Evolutionary conservation across 352 stramenopile species (phyloP).

Genomic region (Phytophthora macrochlamydospora): DNA sequence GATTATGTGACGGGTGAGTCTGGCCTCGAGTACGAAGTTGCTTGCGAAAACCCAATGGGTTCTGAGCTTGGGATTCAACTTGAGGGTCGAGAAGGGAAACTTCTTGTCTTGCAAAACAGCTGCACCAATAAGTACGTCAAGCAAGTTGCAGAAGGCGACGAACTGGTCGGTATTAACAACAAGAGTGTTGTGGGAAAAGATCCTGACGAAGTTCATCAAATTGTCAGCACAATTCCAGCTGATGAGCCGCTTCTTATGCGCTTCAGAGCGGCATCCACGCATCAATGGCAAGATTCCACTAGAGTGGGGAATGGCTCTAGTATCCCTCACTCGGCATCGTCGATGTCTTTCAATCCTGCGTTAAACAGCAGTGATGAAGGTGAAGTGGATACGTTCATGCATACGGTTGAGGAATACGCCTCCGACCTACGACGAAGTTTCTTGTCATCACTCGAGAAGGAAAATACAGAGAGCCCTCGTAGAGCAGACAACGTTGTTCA

Average conservation of each 20-base stretch:
- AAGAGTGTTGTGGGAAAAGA: constrained; percentile 47
- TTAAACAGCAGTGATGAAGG: constrained; percentile 12
- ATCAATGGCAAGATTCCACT: constrained; percentile 17
- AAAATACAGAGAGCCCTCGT: constrained; percentile 26
- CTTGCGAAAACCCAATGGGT: constrained; percentile 41
- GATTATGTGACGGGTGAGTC: constrained; percentile 72
- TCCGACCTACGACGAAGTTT: constrained; percentile 43
- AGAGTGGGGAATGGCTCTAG: constrained; percentile 10
- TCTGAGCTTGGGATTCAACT: constrained; percentile 53
- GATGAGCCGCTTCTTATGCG: constrained; percentile 48
- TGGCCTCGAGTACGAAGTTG: constrained; percentile 72
- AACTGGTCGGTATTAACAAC: constrained; percentile 72
- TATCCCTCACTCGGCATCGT: constrained; percentile 15
- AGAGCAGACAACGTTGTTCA: constrained; percentile 52
- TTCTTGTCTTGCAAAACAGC: constrained; percentile 39
- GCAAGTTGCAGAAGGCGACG: constrained; percentile 50
- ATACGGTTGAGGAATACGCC: constrained; percentile 35
- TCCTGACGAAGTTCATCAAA: constrained; percentile 29
- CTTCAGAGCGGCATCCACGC: constrained; percentile 46
- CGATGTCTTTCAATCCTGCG: constrained; percentile 22
- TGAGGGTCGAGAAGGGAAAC: constrained; percentile 40
- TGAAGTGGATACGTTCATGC: constrained; percentile 6
- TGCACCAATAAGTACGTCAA: constrained; percentile 29
- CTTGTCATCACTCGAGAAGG: constrained; percentile 36
- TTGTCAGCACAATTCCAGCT: constrained; percentile 39